These are phyloP conservation scores for Inonotus obliquus DNA, from an alignment of 1,284 basidiomycete species.

Conservation along the genomic window DNA sequence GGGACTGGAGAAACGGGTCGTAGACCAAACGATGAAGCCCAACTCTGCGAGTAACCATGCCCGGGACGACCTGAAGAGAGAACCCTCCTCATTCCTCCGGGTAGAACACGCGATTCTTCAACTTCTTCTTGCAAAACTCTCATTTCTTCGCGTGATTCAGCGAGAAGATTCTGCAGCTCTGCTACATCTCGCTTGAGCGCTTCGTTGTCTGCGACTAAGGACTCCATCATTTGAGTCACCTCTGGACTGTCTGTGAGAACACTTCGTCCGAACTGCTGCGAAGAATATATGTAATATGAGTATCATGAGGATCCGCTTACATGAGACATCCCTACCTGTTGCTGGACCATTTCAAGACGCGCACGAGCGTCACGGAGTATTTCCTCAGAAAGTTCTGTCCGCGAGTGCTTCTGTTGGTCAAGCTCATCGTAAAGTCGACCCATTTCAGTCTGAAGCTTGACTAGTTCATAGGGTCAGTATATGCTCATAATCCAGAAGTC, in stretches of 20 bases:
- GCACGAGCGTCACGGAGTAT: conserved; percentile 69
- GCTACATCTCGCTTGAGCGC: conserved; percentile 74
- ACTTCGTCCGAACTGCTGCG: conserved; percentile 40
- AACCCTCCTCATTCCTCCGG: conserved; percentile 33
- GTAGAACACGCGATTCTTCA: conserved; percentile 57
- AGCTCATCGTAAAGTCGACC: conserved; percentile 55
- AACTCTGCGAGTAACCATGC: conserved; percentile 14
- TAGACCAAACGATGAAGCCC: conserved; percentile 18
- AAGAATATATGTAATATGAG: conserved; percentile 20
- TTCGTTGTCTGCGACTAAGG: conserved; percentile 81
- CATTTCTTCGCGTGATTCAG: conserved; percentile 74
- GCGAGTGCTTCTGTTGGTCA: conserved; percentile 60
- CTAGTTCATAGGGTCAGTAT: conserved; percentile 33
- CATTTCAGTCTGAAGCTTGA: conserved; percentile 72
- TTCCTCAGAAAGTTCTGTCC: conserved; percentile 68
- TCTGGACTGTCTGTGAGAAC: conserved; percentile 48
- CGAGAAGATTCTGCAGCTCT: conserved; percentile 69
- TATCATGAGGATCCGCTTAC: not conserved
- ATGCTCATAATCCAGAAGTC: not conserved
- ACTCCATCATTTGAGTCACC: conserved; percentile 67
- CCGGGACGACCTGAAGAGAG: conserved; percentile 3
- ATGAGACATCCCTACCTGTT: conserved; percentile 37
- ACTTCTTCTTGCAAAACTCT: conserved; percentile 66
- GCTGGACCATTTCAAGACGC: conserved; percentile 59
- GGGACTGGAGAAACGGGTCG: conserved; percentile 20